Base-by-base conservation (phyloP, 805 yeast species). In the Ogataea thermomethanolica region DNA sequence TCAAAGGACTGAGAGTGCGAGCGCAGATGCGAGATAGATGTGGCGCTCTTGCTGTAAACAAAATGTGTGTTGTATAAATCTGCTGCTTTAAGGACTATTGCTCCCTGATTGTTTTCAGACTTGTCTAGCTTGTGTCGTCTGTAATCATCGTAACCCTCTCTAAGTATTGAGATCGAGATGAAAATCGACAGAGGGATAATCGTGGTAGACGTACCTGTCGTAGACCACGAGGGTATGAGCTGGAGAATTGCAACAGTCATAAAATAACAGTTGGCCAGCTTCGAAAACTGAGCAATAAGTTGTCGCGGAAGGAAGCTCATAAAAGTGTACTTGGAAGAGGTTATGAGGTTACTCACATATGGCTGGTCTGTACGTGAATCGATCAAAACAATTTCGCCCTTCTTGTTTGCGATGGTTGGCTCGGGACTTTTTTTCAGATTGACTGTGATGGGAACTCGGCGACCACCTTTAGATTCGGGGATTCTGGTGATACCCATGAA, bases 211-310 rank as follows among this genome's bases (percentile, higher is more conserved):
- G 89, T 84, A 44, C 98, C 99, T 0, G 99, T 93, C 5, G 99
- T 88, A 1, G 96, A 87, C 97, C 96, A 93, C 2, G 89, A 78
- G 0, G 99, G 98, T 34, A 93, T 82, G 90, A 91, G 81, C 59
- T 93, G 99, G 69, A 93, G 69, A 46, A 93, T 84, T 2, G 98
- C 90, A 12, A 93, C 93, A 3, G 80, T 71, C 74, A 93, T 66
- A 64, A 93, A 93, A 61, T 93, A 91, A 46, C 90, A 71, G 58
- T 93, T 93, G 22, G 99, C 99, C 32, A 93, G 55, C 58, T 88
- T 91, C 17, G 95, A 87, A 56, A 93, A 91, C 62, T 93, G 99
- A 3, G 93, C 95, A 47, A 78, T 72, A 27, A 93, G 61, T 56
- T 93, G 97, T 46, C 90, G 78, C 1, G 99, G 99, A 2, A 93